Evolutionary conservation across 208 protist species (phyloP), one percentile per base, ranked within the genome.

Genomic region (Crithidia thermophila): DNA sequence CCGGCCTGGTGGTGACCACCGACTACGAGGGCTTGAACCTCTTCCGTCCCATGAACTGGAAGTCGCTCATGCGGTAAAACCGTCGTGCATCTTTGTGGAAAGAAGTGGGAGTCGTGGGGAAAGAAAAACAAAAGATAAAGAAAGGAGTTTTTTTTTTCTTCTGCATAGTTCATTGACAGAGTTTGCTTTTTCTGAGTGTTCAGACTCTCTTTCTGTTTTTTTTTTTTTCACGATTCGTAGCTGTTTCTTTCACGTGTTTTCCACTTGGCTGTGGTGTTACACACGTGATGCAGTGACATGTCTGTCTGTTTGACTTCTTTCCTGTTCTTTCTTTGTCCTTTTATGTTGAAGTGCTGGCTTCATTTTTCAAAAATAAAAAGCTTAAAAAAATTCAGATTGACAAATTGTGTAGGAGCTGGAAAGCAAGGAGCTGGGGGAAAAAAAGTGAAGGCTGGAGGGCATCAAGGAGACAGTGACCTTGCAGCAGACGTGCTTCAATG

Each of bases 41-140:
- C 42, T 99, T 99, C 74, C 94, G 95, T 40, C 95, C 98, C 11
- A 96, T 95, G 82, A 98, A 98, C 86, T 97, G 93, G 93, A 78
- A 83, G 39, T 94, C 87, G 0, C 75, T 96, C 34, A 93, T 96
- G 85, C 90, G 90, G 72, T 96, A 65, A 71, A 4, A 18, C 7
- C 3, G 27, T 20, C 8, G 27, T 10, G 34, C 37, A 31, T 3
- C 37, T 13, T 14, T 6, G 14, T 21, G 7, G 34, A 63, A 25
- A 66, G 45, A 39, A 37, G 50, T 14, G 21, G 57, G 40, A 49
- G 23, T 39, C 8, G 20, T 31, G 25, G 55, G 46, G 37, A 21
- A 9, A 42, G 18, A 30, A 61, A 59, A 34, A 60, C 14, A 52
- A 53, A 45, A 57, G 11, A 40, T 1, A 39, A 13, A 52, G 31